Conservation (phyloP, 2,329 filamentous ascomycete species). For the Beauveria medogensis region DNA sequence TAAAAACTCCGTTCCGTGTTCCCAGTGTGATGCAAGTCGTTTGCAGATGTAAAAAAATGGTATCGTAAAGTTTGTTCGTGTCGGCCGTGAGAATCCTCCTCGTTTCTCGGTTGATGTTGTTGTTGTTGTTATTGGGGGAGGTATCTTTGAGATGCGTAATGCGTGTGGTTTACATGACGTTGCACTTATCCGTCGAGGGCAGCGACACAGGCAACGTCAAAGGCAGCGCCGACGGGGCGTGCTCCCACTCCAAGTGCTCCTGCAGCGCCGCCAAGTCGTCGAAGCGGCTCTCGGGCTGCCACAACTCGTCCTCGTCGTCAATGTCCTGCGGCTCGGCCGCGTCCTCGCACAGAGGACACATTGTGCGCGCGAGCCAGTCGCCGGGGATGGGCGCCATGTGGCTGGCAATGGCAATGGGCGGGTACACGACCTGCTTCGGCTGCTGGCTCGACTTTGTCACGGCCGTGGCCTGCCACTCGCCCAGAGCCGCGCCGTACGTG, state of each 20-base stretch:
- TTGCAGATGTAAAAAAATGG: neutral
- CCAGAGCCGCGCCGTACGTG: conserved; percentile 22
- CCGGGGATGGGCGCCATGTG: conserved; percentile 42
- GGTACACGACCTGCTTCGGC: conserved; percentile 46
- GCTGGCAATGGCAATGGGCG: conserved; percentile 50
- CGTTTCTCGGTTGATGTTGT: neutral
- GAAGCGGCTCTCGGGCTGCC: conserved; percentile 43
- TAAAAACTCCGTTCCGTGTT: neutral
- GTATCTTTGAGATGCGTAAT: neutral
- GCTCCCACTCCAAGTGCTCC: conserved; percentile 50
- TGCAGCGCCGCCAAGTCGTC: conserved; percentile 40
- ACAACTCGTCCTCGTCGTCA: conserved; percentile 43
- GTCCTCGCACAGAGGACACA: conserved; percentile 51
- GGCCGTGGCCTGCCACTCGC: conserved; percentile 46
- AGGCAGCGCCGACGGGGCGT: conserved; percentile 34
- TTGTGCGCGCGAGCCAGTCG: conserved; percentile 43
- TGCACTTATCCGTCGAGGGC: conserved; percentile 32
- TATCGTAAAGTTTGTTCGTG: conserved; percentile 2
- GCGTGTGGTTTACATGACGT: conserved; percentile 32
- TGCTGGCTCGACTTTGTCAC: conserved; percentile 30
- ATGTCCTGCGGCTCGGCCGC: conserved; percentile 31
- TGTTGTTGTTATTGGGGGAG: no score
- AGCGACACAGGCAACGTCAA: conserved; percentile 24
- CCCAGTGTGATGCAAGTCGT: neutral
- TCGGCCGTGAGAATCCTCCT: neutral